Evolutionary conservation across 352 stramenopile species (phyloP).

Genomic region (Phytopythium chamaehyphon): DNA sequence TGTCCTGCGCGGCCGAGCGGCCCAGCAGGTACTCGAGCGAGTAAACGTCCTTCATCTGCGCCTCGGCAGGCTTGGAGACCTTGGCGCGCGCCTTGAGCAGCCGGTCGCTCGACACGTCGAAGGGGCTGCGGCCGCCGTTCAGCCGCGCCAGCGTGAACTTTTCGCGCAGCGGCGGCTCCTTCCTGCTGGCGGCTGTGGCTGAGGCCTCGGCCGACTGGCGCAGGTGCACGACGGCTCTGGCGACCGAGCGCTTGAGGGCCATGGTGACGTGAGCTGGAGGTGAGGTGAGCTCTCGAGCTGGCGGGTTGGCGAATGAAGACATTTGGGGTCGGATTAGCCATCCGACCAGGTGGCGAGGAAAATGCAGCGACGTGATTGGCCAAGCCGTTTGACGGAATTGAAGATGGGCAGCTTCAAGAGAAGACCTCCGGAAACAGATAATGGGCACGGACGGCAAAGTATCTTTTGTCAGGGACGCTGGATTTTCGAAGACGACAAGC

Average conservation of each 20-base stretch:
- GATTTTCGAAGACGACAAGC: too few species aligned
- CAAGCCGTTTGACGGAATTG: too few species aligned
- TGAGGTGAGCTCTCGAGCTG: background rate
- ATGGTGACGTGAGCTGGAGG: background rate
- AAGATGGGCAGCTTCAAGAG: too few species aligned
- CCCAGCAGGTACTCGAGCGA: conserved; percentile 65
- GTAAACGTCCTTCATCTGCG: conserved; percentile 52
- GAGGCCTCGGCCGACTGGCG: background rate
- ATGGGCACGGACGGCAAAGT: too few species aligned
- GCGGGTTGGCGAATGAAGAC: background rate
- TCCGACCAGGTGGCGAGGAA: too few species aligned
- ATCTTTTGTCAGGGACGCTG: too few species aligned
- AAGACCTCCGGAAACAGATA: too few species aligned
- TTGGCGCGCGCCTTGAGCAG: conserved; percentile 33
- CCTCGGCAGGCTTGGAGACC: conserved; percentile 11
- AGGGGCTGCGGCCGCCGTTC: conserved; percentile 68
- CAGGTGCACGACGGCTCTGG: conserved; percentile 1
- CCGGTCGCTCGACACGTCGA: conserved; percentile 53
- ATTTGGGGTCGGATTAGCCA: too few species aligned
- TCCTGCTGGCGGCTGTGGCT: conserved; percentile 10
- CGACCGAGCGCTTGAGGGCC: conserved; percentile 1
- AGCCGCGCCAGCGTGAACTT: conserved; percentile 66
- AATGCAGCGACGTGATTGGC: too few species aligned
- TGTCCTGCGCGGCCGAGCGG: conserved; percentile 18
- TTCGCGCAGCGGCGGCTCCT: conserved; percentile 32